phyloP scores from a whole-genome alignment of 2,329 filamentous ascomycete species.

The Trichoderma hamatum region DNA sequence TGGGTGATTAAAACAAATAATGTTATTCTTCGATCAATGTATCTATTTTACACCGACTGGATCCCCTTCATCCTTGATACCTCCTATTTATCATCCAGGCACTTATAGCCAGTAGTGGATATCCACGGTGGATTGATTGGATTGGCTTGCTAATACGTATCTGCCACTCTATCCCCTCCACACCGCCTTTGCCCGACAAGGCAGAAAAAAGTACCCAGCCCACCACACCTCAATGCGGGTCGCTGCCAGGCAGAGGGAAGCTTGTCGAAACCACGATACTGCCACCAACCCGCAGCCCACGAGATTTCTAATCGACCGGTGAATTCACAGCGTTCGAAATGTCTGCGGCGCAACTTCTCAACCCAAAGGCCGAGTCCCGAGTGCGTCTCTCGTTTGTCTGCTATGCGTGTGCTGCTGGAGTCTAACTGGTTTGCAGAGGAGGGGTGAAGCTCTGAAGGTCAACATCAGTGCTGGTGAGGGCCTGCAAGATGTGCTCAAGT shows the following conservation, averaged over 20 bases:
- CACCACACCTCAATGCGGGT: constrained; percentile 29
- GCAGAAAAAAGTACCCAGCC: constrained; percentile 31
- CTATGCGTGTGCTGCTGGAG: background rate
- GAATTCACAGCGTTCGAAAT: constrained; percentile 52
- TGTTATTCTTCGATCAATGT: background rate
- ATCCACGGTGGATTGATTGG: background rate
- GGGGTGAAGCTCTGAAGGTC: constrained; percentile 93
- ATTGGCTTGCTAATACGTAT: constrained; percentile 8
- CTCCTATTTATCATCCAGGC: background rate
- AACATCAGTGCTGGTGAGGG: constrained; percentile 98
- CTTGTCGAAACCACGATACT: constrained; percentile 30
- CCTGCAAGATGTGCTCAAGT: constrained; percentile 90
- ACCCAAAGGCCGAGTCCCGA: constrained; percentile 97
- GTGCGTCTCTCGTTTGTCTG: constrained; percentile 55
- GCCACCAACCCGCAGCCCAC: constrained; percentile 31
- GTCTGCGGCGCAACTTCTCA: constrained; percentile 97
- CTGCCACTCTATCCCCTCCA: constrained; percentile 26
- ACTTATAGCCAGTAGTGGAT: background rate
- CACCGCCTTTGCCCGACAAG: constrained; percentile 37
- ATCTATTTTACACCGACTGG: background rate
- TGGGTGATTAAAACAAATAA: background rate
- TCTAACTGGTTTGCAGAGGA: constrained; percentile 61
- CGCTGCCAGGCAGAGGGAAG: constrained; percentile 28
- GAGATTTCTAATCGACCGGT: constrained; percentile 15
- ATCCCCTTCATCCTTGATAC: background rate